These are phyloP conservation scores for Tetrahymena borealis DNA, from an alignment of 73 alveolate genomes.

Conservation along the genomic window DNA sequence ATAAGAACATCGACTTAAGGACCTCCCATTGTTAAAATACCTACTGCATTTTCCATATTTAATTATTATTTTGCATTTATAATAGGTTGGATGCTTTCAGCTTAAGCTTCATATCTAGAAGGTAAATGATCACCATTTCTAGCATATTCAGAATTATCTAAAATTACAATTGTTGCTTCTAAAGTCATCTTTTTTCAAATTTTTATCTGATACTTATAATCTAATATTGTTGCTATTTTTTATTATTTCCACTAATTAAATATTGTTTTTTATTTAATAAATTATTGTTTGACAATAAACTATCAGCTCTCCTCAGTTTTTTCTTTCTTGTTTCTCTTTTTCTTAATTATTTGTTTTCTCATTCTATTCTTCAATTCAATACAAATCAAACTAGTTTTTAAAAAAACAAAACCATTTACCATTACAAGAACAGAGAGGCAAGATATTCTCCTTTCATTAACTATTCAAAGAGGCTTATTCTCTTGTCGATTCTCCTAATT, in stretches of 20 bases:
- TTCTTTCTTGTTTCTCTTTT: neutral
- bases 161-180: conserved; percentile 53
- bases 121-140: conserved; percentile 93
- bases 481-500: neutral
- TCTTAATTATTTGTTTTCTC: neutral
- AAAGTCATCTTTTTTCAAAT: conserved; percentile 16
- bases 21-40: conserved; percentile 92
- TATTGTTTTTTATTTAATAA: neutral
- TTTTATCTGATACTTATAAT: neutral
- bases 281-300: neutral
- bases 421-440: neutral
- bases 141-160: conserved; percentile 92
- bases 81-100: conserved; percentile 75
- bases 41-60: conserved; percentile 91
- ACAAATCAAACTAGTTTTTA: too few relatives aligned
- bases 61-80: conserved; percentile 70
- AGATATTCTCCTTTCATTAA: neutral
- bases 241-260: neutral
- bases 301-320: neutral
- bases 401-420: neutral
- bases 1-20: conserved; percentile 72
- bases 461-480: neutral
- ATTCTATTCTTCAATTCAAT: neutral
- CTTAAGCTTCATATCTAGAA: conserved; percentile 80
- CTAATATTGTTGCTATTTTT: neutral